phyloP scores from a whole-genome alignment of 331 rosid genomes.

The Malus hybrid region DNA sequence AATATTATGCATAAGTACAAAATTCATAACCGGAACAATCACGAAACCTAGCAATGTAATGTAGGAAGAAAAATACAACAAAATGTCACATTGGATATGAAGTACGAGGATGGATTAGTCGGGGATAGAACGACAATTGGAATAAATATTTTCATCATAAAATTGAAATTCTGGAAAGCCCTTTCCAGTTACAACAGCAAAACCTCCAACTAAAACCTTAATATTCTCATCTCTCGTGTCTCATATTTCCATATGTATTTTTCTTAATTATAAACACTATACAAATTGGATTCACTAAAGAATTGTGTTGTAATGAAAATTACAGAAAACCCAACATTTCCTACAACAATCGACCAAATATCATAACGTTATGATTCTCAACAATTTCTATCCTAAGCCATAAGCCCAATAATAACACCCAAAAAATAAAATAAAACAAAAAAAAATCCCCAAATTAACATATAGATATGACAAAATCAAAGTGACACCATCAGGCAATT shows the following conservation, averaged over 20 bases:
- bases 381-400: neutral
- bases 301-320: neutral
- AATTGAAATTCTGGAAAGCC: conserved; percentile 10
- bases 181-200: conserved; percentile 16
- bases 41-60: neutral
- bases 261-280: neutral
- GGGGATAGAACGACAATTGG: neutral
- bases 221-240: neutral
- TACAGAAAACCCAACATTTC: neutral
- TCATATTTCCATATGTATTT: neutral
- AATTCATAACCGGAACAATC: too few relatives aligned
- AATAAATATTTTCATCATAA: conserved; percentile 2
- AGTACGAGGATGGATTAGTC: neutral
- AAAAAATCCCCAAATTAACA: neutral
- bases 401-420: neutral
- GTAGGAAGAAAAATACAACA: neutral
- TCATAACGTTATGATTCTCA: neutral
- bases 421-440: neutral
- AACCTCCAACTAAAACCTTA: conserved; percentile 19
- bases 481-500: too few relatives aligned
- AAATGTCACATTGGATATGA: too few relatives aligned
- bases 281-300: neutral
- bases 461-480: neutral
- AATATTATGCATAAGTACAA: too few relatives aligned
- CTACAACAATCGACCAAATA: neutral